These are phyloP conservation scores for Malassezia japonica DNA, from an alignment of 1,284 basidiomycete species.

Conservation along the genomic window DNA sequence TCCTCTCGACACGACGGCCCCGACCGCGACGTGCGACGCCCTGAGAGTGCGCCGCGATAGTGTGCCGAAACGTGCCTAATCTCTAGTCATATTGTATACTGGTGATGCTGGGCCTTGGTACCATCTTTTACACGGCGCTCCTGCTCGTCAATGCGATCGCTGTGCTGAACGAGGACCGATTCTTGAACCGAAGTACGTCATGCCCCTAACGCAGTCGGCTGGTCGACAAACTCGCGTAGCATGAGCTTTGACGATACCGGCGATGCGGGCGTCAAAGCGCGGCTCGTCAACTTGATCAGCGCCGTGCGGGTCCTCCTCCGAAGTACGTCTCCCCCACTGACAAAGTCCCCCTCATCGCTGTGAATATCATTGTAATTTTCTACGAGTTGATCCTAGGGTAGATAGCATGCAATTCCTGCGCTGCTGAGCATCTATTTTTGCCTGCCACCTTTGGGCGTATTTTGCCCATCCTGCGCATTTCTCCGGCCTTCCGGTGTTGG, in stretches of 20 bases:
- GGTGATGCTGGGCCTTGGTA: conserved; percentile 37
- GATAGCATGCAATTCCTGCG: neutral
- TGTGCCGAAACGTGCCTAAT: too few species aligned
- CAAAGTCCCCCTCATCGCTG: conserved; percentile 15
- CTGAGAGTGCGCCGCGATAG: neutral
- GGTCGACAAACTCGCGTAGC: conserved; percentile 54
- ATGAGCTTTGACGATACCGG: conserved; percentile 23
- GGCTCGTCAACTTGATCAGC: conserved; percentile 79
- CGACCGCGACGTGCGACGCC: neutral
- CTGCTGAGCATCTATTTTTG: too few species aligned
- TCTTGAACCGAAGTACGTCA: conserved; percentile 75
- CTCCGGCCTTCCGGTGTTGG: too few species aligned
- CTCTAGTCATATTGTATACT: too few species aligned
- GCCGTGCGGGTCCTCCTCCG: conserved; percentile 90
- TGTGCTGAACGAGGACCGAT: conserved; percentile 86
- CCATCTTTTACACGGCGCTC: conserved; percentile 53
- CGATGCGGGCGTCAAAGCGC: conserved; percentile 62
- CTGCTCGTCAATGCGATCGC: conserved; percentile 87
- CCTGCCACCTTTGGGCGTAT: too few species aligned
- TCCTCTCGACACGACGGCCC: neutral
- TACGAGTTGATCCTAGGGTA: conserved; percentile 16
- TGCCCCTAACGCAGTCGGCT: conserved; percentile 62
- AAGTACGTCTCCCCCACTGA: conserved; percentile 56
- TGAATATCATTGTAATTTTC: conserved; percentile 16
- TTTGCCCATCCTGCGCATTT: too few species aligned